Evolutionary conservation across 2,329 filamentous ascomycete species (phyloP).

Genomic region (Nigrospora sphaerica): DNA sequence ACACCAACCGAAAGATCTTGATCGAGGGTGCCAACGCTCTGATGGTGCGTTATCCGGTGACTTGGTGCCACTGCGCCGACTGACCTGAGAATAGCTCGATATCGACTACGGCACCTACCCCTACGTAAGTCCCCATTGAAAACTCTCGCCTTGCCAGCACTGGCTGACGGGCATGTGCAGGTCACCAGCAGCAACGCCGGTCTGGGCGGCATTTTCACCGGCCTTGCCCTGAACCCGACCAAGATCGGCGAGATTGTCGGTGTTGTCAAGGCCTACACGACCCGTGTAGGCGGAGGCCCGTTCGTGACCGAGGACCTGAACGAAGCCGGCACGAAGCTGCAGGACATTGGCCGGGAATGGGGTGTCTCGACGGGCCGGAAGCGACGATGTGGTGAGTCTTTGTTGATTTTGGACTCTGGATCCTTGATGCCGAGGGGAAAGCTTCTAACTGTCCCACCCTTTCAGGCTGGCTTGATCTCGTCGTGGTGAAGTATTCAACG

Average conservation of each 20-base stretch:
- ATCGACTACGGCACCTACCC: slow-evolving; percentile 56
- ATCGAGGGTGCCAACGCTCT: slow-evolving; percentile 55
- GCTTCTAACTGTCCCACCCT: background rate
- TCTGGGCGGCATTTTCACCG: slow-evolving; percentile 52
- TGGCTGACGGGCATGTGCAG: too few relatives aligned
- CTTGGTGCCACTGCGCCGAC: too few relatives aligned
- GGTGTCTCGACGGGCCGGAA: slow-evolving; percentile 35
- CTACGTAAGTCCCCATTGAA: slow-evolving; percentile 29
- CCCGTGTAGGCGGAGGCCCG: slow-evolving; percentile 48
- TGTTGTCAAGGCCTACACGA: slow-evolving; percentile 60
- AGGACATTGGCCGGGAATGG: slow-evolving; percentile 28
- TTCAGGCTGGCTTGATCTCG: slow-evolving; percentile 49
- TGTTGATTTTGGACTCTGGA: slow-evolving; percentile 4
- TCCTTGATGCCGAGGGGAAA: slow-evolving; percentile 8
- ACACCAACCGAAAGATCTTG: slow-evolving; percentile 46
- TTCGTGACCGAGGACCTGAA: slow-evolving; percentile 51
- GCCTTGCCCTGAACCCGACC: slow-evolving; percentile 46
- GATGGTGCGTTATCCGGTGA: slow-evolving; percentile 20
- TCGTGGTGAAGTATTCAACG: slow-evolving; percentile 65
- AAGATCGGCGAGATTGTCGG: slow-evolving; percentile 51
- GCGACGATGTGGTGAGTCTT: slow-evolving; percentile 38
- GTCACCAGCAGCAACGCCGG: slow-evolving; percentile 38
- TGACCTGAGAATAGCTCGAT: slow-evolving; percentile 29
- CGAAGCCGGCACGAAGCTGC: slow-evolving; percentile 26
- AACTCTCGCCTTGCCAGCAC: too few relatives aligned